phyloP scores from a whole-genome alignment of 23 red algal species.

The Gracilaria vermiculophylla region DNA sequence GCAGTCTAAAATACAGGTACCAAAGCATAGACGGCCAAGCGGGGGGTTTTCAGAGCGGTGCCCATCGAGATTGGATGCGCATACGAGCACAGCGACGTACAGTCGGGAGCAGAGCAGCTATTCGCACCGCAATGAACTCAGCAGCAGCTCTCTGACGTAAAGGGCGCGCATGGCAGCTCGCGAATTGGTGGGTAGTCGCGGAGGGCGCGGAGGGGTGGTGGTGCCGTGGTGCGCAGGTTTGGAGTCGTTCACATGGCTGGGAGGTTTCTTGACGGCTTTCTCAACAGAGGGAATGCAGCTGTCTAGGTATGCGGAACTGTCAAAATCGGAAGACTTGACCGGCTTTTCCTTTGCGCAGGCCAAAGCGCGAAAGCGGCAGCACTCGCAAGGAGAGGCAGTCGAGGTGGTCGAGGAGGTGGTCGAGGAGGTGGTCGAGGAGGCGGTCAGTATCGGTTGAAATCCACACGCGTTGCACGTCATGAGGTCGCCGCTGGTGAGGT shows the following conservation, averaged over 20 bases:
- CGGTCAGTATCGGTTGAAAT: conserved; percentile 2
- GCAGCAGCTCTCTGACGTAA: conserved; percentile 30
- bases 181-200: conserved; percentile 3
- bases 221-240: background rate
- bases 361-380: background rate
- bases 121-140: conserved; percentile 9
- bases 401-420: too few relatives aligned
- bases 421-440: too few relatives aligned
- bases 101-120: background rate
- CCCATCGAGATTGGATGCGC: background rate
- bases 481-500: background rate
- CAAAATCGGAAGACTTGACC: conserved; percentile 1
- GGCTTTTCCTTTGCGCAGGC: background rate
- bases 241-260: background rate
- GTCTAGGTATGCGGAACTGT: background rate
- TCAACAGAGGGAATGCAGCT: background rate
- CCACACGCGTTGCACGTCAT: conserved; percentile 41
- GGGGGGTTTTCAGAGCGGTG: background rate
- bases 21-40: conserved; percentile 6
- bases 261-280: background rate
- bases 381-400: background rate
- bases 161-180: conserved; percentile 26
- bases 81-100: background rate
- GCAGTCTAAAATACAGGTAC: conserved; percentile 23
- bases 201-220: background rate